phyloP scores from a whole-genome alignment of 148 eudicot species.

The Chenopodium album region DNA sequence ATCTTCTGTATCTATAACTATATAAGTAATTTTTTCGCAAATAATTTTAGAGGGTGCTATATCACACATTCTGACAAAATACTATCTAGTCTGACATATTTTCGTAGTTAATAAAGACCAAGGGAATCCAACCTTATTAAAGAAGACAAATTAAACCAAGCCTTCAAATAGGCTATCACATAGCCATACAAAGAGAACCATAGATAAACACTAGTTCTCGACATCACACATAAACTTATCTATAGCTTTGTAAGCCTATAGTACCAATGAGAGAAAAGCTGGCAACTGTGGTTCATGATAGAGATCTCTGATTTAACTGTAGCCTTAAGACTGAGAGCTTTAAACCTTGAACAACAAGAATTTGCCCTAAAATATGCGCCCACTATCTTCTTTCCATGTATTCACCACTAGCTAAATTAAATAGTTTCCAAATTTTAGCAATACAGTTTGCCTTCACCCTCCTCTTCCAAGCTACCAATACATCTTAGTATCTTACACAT shows the following conservation, averaged over 20 bases:
- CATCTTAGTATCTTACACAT: neutral
- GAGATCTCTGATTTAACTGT: neutral
- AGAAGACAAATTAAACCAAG: neutral
- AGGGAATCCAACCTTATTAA: neutral
- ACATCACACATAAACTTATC: neutral
- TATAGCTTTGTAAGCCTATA: too few species aligned
- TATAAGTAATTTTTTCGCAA: too few species aligned
- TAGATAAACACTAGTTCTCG: neutral
- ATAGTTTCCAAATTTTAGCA: neutral
- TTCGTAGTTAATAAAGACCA: too few species aligned
- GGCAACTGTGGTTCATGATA: neutral
- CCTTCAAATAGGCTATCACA: neutral
- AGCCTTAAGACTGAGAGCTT: neutral
- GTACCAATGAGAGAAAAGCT: neutral
- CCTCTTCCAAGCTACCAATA: neutral
- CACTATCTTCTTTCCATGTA: neutral
- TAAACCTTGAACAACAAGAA: neutral
- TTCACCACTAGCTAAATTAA: neutral
- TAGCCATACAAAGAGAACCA: neutral
- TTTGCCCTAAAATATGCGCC: neutral
- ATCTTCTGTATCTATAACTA: too few species aligned
- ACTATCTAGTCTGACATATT: too few species aligned
- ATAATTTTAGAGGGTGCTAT: too few species aligned
- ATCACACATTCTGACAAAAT: too few species aligned
- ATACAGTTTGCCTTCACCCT: neutral